phyloP scores from a whole-genome alignment of 805 yeast species.

The Candida germanica region DNA sequence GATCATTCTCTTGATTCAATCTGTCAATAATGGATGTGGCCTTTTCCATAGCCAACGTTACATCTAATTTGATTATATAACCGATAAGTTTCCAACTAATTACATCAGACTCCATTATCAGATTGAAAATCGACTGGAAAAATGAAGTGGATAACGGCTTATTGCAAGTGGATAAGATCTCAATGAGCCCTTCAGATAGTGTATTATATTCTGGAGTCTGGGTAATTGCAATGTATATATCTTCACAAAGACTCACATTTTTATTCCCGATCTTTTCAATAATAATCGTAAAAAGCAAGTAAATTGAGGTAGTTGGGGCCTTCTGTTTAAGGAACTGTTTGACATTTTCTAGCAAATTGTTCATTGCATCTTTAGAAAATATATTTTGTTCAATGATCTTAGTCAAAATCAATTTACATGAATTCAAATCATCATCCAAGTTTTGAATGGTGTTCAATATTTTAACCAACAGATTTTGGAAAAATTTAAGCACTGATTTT shows the following conservation, averaged over 20 bases:
- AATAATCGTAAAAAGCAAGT: conserved; percentile 22
- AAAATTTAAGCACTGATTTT: conserved; percentile 26
- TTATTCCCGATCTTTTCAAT: conserved; percentile 28
- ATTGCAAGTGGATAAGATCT: conserved; percentile 46
- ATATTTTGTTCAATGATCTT: conserved; percentile 10
- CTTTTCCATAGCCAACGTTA: conserved; percentile 53
- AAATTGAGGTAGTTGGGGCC: conserved; percentile 12
- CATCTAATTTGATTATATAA: conserved; percentile 50
- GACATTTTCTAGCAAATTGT: conserved; percentile 25
- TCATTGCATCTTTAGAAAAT: conserved; percentile 13
- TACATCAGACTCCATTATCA: conserved; percentile 18
- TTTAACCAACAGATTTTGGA: conserved; percentile 18
- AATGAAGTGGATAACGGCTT: conserved; percentile 54
- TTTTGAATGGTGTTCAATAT: conserved; percentile 12
- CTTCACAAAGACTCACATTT: conserved; percentile 45
- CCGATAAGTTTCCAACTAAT: conserved; percentile 46
- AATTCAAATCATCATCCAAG: conserved; percentile 5
- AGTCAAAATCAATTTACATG: conserved; percentile 5
- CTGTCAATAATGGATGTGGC: conserved; percentile 4
- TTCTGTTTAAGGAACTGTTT: conserved; percentile 25
- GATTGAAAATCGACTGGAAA: conserved; percentile 38
- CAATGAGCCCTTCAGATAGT: conserved; percentile 43
- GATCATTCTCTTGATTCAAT: conserved; percentile 3
- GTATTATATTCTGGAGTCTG: conserved; percentile 27
- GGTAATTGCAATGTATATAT: conserved; percentile 43